Conservation (phyloP, 208 protist genomes). For the Wallacemonas collosoma region DNA sequence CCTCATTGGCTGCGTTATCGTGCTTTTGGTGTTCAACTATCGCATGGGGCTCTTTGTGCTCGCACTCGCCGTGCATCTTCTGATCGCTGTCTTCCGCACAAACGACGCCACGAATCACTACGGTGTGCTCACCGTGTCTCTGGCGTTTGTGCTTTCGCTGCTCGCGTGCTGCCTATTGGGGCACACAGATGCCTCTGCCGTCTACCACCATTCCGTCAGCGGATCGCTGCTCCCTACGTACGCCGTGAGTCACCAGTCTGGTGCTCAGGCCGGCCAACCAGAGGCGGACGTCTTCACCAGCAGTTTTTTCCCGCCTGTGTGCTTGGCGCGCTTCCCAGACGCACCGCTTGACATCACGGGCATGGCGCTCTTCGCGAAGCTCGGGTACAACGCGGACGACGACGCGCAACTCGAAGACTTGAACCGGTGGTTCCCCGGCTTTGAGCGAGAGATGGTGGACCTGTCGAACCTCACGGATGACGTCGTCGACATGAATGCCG, state of each 20-base stretch:
- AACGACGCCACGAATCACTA: conserved; percentile 48
- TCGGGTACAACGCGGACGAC: conserved; percentile 41
- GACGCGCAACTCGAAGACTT: conserved; percentile 40
- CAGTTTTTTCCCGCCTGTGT: conserved; percentile 36
- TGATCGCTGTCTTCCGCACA: conserved; percentile 45
- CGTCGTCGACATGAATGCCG: conserved; percentile 29
- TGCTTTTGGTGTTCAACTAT: conserved; percentile 46
- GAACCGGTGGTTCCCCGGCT: conserved; percentile 55
- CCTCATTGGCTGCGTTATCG: conserved; percentile 48
- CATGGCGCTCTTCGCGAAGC: conserved; percentile 66
- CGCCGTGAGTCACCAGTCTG: conserved; percentile 11
- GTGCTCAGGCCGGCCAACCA: conserved; percentile 12
- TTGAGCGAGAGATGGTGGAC: conserved; percentile 18
- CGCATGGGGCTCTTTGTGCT: conserved; percentile 60
- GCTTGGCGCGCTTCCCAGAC: conserved; percentile 34
- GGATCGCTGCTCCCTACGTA: conserved; percentile 29
- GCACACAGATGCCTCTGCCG: conserved; percentile 21
- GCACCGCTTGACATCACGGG: conserved; percentile 42
- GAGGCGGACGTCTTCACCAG: conserved; percentile 5
- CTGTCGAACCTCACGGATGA: conserved; percentile 29
- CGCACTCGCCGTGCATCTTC: conserved; percentile 50
- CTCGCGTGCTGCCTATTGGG: conserved; percentile 58
- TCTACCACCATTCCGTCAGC: conserved; percentile 39
- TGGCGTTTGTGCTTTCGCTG: conserved; percentile 38
- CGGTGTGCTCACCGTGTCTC: conserved; percentile 41